Evolutionary conservation across 2,329 filamentous ascomycete species (phyloP).

Genomic region (Periconia macrospinosa): DNA sequence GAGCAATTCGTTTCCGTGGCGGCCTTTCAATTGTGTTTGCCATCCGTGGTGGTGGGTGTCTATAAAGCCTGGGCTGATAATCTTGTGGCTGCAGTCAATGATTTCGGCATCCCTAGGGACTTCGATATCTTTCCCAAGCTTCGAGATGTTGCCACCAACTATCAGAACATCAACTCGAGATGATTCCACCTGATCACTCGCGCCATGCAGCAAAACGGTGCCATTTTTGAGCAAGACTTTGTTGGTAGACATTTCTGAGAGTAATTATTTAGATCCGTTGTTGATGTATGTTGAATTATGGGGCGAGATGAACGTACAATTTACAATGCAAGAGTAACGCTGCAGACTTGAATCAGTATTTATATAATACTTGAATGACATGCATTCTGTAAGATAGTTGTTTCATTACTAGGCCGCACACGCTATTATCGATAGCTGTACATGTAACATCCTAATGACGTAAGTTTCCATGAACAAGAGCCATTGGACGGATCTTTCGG

Average conservation of each 20-base stretch:
- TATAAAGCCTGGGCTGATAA: conserved; percentile 59
- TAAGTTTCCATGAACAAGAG: too few relatives aligned
- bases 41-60: conserved; percentile 56
- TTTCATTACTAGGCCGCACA: too few relatives aligned
- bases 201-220: conserved; percentile 40
- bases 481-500: too few relatives aligned
- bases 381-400: too few relatives aligned
- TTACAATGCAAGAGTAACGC: too few relatives aligned
- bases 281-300: not conserved
- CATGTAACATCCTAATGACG: too few relatives aligned
- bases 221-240: conserved; percentile 40
- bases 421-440: too few relatives aligned
- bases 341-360: too few relatives aligned
- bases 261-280: not conserved
- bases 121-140: conserved; percentile 31
- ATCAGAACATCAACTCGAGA: conserved; percentile 37
- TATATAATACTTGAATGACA: too few relatives aligned
- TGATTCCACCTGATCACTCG: conserved; percentile 34
- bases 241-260: not conserved
- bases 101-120: conserved; percentile 38
- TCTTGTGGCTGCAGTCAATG: conserved; percentile 55
- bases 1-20: conserved; percentile 54
- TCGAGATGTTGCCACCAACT: conserved; percentile 36
- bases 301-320: not conserved
- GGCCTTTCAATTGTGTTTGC: conserved; percentile 60